Evolutionary conservation across 192 early-diverging fungal genomes (phyloP), one percentile per base, ranked within the genome.

Genomic region (Phycomyces nitens): DNA sequence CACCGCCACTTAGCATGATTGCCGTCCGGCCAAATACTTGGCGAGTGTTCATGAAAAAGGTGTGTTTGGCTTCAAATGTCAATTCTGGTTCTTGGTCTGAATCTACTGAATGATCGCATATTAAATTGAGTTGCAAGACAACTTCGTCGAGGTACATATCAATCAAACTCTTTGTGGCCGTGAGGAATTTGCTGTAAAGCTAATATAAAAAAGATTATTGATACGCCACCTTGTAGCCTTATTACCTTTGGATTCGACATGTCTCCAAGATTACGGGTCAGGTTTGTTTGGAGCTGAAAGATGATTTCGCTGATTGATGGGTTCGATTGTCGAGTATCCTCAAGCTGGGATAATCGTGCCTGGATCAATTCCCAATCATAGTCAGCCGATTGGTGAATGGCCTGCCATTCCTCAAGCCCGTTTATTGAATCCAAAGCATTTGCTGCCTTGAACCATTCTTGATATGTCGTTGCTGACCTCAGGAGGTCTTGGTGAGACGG

Each of bases 1-100:
- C 94, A 23, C 95, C 95, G 16, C 95, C 95, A 53, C 86, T 88
- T n/a, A 97, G 79, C 41, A 94, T 76, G 58, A 97, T 73, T 0
- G 95, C 94, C 1, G 91, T 95, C 23, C 94, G 76, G 0, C 95
- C 95, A 74, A 88, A 94, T 34, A 87, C 82, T 63, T 89, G 84
- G 44, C 90, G 87, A 0, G 83, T 82, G 52, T 91, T 88, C 14
- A 77, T 82, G 62, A 94, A 94, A 64, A 95, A 89, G 38, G 82
- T 81, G 47, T 86, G 77, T 69, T 92, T 90, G n/a, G 78, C 81
- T 12, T 79, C 68, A 6, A 82, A 68, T 12, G 77, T 63, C 56
- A 91, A 66, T 29, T 88, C 54, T 11, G 29, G 34, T 11, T 70
- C 62, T 27, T 63, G 54, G 14, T 44, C 24, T 27, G 53, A 38